phyloP scores from a whole-genome alignment of 768 basidiomycete genomes.

The Boletus sensibilis region DNA sequence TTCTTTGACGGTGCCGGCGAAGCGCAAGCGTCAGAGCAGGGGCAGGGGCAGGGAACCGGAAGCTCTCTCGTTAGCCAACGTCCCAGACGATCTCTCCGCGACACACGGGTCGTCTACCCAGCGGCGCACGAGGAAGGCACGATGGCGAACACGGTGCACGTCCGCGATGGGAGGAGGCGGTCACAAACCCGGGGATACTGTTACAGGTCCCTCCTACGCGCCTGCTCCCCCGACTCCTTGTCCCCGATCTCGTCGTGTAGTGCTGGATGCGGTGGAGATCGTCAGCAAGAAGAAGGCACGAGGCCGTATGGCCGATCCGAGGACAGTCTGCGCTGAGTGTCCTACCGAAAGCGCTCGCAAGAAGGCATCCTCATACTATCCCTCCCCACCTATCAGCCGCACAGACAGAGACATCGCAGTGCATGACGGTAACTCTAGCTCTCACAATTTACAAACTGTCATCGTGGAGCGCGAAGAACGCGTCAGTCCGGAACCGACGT shows the following conservation, averaged over 20 bases:
- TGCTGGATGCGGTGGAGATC: constrained; percentile 23
- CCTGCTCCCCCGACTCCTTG: neutral
- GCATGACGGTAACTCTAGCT: neutral
- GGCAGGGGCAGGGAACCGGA: neutral
- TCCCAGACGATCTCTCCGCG: neutral
- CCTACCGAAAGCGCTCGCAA: neutral
- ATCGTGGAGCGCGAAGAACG: neutral
- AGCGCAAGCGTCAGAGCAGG: neutral
- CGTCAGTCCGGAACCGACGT: neutral
- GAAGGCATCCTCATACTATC: neutral
- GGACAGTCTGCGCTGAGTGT: neutral
- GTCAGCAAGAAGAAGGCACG: neutral
- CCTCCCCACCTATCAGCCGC: constrained; percentile 5
- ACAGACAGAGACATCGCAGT: neutral
- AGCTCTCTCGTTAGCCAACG: neutral
- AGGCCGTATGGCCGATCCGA: too few relatives aligned
- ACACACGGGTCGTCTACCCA: neutral
- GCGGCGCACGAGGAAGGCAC: neutral
- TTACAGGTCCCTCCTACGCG: neutral
- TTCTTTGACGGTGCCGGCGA: neutral
- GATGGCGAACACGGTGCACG: too few relatives aligned
- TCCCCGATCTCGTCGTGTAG: constrained; percentile 2
- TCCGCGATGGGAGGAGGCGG: too few relatives aligned
- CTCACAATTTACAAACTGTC: neutral
- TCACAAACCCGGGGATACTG: too few relatives aligned